Conservation (phyloP, 2,329 filamentous ascomycete genomes). For the Didymella sp. region DNA sequence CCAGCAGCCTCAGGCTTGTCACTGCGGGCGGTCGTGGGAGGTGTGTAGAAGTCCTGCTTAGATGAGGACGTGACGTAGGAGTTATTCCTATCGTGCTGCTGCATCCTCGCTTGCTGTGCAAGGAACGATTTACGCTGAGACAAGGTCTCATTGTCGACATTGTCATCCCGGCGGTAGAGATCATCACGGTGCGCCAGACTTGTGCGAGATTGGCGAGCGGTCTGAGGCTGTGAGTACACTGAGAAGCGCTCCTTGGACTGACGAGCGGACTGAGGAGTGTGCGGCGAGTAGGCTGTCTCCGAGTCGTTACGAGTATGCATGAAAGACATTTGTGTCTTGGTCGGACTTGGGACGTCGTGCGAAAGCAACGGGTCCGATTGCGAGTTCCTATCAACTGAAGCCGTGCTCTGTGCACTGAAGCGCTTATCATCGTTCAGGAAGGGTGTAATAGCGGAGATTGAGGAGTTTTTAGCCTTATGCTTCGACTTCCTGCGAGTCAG, state of each 20-base stretch:
- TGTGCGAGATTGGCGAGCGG: slow-evolving; percentile 48
- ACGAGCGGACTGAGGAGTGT: slow-evolving; percentile 59
- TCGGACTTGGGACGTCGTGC: slow-evolving; percentile 39
- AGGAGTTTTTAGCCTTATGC: slow-evolving; percentile 78
- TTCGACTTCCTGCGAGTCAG: slow-evolving; percentile 71
- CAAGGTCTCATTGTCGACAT: slow-evolving; percentile 39
- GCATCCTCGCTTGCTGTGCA: slow-evolving; percentile 44
- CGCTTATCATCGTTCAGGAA: slow-evolving; percentile 67
- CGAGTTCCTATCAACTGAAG: slow-evolving; percentile 45
- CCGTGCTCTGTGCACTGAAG: slow-evolving; percentile 57
- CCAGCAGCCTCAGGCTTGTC: slow-evolving; percentile 29
- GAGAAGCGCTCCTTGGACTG: slow-evolving; percentile 60
- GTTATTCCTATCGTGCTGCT: slow-evolving; percentile 37
- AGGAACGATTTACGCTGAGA: slow-evolving; percentile 46
- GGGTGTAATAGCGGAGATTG: slow-evolving; percentile 54
- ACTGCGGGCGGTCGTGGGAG: slow-evolving; percentile 28
- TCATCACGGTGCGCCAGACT: slow-evolving; percentile 47
- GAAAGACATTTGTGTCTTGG: slow-evolving; percentile 71
- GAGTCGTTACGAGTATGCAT: slow-evolving; percentile 77
- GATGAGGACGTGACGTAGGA: slow-evolving; percentile 39
- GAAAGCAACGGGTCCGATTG: slow-evolving; percentile 39
- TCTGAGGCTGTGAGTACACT: slow-evolving; percentile 52
- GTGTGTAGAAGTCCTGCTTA: slow-evolving; percentile 43
- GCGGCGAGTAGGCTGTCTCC: slow-evolving; percentile 60
- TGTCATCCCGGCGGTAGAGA: slow-evolving; percentile 35